These are phyloP conservation scores for Yamadazyma triangularis DNA, from an alignment of 1,139 yeast species.

Conservation along the genomic window DNA sequence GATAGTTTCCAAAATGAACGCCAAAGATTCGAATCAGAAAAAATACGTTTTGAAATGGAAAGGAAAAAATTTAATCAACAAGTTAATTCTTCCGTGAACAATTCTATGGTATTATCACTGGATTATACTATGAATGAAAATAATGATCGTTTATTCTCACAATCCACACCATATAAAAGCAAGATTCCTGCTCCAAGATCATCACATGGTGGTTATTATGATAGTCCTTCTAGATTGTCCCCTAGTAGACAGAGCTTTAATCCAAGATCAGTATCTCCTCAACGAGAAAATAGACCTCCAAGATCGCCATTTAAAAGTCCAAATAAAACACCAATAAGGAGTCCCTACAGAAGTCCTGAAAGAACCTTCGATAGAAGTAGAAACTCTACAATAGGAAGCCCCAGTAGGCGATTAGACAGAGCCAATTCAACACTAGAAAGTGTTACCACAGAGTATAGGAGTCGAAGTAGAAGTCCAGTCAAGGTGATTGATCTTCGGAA, in stretches of 20 bases:
- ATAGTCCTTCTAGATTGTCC: conserved; percentile 2
- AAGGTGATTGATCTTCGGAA: not conserved
- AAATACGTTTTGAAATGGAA: conserved; percentile 12
- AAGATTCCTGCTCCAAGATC: not conserved
- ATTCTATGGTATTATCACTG: not conserved
- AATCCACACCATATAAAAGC: conserved; percentile 1
- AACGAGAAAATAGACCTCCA: not conserved
- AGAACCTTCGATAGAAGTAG: not conserved
- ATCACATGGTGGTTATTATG: not conserved
- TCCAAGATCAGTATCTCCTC: not conserved
- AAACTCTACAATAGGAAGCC: not conserved
- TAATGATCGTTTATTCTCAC: not conserved
- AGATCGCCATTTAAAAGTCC: not conserved
- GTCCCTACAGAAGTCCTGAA: not conserved
- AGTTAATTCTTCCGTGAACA: conserved; percentile 6
- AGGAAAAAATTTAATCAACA: conserved; percentile 11
- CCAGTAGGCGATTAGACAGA: not conserved
- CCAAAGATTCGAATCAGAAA: conserved; percentile 11
- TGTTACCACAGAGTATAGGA: not conserved
- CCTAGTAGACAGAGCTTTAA: conserved; percentile 1
- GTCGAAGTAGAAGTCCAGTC: not conserved
- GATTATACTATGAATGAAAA: not conserved
- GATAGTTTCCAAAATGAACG: conserved; percentile 10
- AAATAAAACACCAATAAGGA: not conserved
- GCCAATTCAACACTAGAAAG: not conserved